These are phyloP conservation scores for Xylariaceae sp. DNA, from an alignment of 2,329 filamentous ascomycete species.

Conservation along the genomic window DNA sequence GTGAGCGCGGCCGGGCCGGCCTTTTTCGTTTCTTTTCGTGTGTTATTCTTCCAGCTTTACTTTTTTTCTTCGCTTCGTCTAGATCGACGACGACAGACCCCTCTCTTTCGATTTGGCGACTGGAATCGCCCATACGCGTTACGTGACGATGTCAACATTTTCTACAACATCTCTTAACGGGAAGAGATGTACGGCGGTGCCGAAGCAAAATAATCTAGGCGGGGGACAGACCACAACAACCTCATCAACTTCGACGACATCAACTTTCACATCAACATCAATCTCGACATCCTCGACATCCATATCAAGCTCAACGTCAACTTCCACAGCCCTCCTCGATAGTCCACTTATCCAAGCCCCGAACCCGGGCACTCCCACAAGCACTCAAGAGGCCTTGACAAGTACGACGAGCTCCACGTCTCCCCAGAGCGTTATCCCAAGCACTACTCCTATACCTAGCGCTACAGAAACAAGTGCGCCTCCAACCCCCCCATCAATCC, in stretches of 20 bases:
- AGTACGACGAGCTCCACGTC: constrained; percentile 48
- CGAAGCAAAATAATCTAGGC: constrained; percentile 42
- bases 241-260: constrained; percentile 13
- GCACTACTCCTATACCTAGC: constrained; percentile 26
- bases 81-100: constrained; percentile 29
- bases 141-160: constrained; percentile 52
- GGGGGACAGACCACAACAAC: constrained; percentile 26
- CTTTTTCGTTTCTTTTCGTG: constrained; percentile 42
- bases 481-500: constrained; percentile 14
- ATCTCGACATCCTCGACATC: constrained; percentile 17
- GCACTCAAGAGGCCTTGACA: constrained; percentile 35
- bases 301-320: constrained; percentile 6
- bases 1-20: constrained; percentile 49
- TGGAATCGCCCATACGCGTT: constrained; percentile 50
- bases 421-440: constrained; percentile 35
- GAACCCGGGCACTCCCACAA: neutral
- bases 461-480: constrained; percentile 26
- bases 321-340: neutral
- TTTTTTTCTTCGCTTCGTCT: constrained; percentile 39
- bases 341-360: neutral
- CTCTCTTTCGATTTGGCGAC: constrained; percentile 44
- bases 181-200: constrained; percentile 61
- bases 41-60: constrained; percentile 42
- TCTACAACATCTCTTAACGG: constrained; percentile 58
- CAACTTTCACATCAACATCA: constrained; percentile 15